Base-by-base conservation (phyloP, 768 basidiomycete genomes). In the Cantharellus anzutake region DNA sequence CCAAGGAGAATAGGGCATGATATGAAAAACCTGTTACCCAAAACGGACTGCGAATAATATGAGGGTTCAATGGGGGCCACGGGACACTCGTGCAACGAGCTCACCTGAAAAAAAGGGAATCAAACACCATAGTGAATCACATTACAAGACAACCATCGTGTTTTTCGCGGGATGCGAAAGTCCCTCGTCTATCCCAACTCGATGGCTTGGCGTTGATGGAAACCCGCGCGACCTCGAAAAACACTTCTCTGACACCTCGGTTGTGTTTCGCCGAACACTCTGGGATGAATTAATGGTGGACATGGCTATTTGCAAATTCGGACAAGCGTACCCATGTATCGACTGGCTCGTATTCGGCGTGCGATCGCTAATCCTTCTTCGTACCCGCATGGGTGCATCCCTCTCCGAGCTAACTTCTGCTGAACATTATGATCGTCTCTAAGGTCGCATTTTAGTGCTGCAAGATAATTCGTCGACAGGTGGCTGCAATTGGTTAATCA, bases 261-360 rank as follows among this genome's bases (percentile, higher is more conserved):
- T 96, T 93, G 67, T 94, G 91, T 70, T 97, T 97, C 4, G 94
- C 92, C 63, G 91, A 94, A 68, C 94, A 97, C 75, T 98, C 93
- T 96, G 66, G 2, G 44, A 42, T 39, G 48, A 14, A 41, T 60
- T 40, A 41, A 52, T 38, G 50, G 48, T 14, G n/a, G 44, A 16
- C 37, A 37, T 5, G 29, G 41, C 59, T 44, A 62, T 62, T 35
- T 16, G 56, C 3, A 11, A 11, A 14, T 20, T n/a, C 16, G 42
- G 51, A 39, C 41, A 42, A n/a, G 74, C 79, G 41, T 62, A 90
- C 91, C 94, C 1, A 97, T 78, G 72, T 97, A 98, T 41, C 94
- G 80, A 56, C 83, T 89, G 3, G 89, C 88, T 66, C 88, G 83
- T 84, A 91, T 89, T 73, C 88, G 83, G 65, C 88, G 76, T 34